Conservation (phyloP, 192 early-diverging fungal genomes). For the Coemansia umbellata region DNA sequence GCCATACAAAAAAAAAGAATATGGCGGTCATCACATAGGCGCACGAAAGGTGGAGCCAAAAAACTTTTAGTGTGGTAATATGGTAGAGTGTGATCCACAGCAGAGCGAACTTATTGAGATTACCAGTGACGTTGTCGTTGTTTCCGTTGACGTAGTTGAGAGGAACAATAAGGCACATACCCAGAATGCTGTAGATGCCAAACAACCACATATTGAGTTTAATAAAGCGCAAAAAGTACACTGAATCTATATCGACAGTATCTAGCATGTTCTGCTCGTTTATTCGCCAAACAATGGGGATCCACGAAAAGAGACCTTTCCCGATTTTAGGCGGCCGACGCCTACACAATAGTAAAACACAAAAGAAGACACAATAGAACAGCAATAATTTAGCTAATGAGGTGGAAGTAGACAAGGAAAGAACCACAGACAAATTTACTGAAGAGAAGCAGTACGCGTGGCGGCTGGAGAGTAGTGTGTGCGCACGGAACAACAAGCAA, state of each 20-base stretch:
- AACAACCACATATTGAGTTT: conserved; percentile 59
- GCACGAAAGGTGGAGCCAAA: conserved; percentile 60
- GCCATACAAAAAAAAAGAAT: conserved; percentile 53
- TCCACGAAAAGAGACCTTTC: conserved; percentile 63
- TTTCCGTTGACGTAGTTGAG: conserved; percentile 62
- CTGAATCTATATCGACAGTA: conserved; percentile 67
- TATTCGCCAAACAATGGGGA: conserved; percentile 53
- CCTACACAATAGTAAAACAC: too few relatives aligned
- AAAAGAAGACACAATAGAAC: neutral
- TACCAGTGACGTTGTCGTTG: conserved; percentile 24
- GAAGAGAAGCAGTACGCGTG: too few relatives aligned
- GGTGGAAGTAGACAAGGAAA: too few relatives aligned
- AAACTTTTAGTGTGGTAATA: conserved; percentile 52
- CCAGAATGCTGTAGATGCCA: conserved; percentile 53
- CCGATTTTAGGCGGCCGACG: conserved; percentile 64
- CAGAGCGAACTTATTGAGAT: conserved; percentile 35
- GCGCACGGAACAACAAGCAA: too few relatives aligned
- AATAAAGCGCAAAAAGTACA: conserved; percentile 66
- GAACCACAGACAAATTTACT: too few relatives aligned
- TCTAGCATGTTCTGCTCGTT: conserved; percentile 59
- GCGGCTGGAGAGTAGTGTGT: too few relatives aligned
- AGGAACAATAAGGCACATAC: conserved; percentile 60
- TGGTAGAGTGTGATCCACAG: conserved; percentile 49
- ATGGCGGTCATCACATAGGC: conserved; percentile 59
- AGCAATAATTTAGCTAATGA: too few relatives aligned